Percentiles rank a stretch among this genome's conserved stretches.
Conservation (phyloP, 176 grass and related monocot species). For the Chrysopogon serrulatus region DNA sequence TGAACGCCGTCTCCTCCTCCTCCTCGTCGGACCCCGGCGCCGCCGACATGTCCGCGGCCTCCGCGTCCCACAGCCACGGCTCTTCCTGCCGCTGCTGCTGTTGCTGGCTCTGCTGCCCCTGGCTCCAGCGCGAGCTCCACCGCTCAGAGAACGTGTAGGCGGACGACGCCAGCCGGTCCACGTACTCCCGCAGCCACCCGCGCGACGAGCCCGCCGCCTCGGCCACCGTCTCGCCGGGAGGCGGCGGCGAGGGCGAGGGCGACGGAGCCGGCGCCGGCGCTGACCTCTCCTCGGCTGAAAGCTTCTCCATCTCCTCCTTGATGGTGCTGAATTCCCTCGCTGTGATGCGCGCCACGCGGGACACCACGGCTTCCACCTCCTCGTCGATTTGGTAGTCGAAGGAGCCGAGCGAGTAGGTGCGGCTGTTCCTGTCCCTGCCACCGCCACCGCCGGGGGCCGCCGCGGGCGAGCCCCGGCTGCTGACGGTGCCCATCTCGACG, state of each 20-base stretch:
- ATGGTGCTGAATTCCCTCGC: background rate
- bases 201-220: constrained; percentile 48
- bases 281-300: background rate
- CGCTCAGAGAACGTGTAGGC: constrained; percentile 51
- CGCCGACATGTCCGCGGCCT: constrained; percentile 24
- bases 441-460: background rate
- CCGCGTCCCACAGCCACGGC: constrained; percentile 68
- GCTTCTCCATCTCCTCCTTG: constrained; percentile 51
- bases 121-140: constrained; percentile 58
- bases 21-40: constrained; percentile 37
- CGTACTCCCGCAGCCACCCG: constrained; percentile 75
- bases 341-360: constrained; percentile 27
- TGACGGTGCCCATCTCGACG: constrained; percentile 86
- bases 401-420: constrained; percentile 75
- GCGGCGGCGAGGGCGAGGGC: background rate
- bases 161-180: constrained; percentile 66
- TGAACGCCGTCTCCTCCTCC: constrained; percentile 54
- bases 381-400: constrained; percentile 91
- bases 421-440: background rate
- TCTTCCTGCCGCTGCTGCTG: constrained; percentile 32
- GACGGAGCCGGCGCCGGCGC: background rate
- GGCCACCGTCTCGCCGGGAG: constrained; percentile 51
- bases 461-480: constrained; percentile 34
- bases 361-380: constrained; percentile 81
- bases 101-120: constrained; percentile 1